Evolutionary conservation across 2,329 filamentous ascomycete genomes (phyloP).

Genomic region (Fusarium sp.): DNA sequence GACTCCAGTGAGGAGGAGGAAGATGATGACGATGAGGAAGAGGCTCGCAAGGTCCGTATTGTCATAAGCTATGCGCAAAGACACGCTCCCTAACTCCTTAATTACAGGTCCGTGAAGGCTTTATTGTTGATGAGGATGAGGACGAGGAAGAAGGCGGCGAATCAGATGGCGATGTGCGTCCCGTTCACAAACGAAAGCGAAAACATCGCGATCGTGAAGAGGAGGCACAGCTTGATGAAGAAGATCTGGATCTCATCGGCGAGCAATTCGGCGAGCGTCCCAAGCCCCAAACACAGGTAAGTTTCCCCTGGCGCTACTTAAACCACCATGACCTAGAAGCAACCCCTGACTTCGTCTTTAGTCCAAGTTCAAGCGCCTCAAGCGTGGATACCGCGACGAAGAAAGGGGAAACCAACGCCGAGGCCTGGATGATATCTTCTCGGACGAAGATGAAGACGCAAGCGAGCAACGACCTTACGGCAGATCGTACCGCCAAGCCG

Average conservation of each 20-base stretch:
- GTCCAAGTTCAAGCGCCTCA: slow-evolving; percentile 95
- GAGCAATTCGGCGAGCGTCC: slow-evolving; percentile 73
- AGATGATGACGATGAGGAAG: slow-evolving; percentile 90
- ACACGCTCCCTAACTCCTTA: slow-evolving; percentile 19
- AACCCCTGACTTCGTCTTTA: slow-evolving; percentile 46
- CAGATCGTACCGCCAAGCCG: slow-evolving; percentile 67
- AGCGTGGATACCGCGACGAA: slow-evolving; percentile 83
- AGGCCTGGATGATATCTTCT: slow-evolving; percentile 91
- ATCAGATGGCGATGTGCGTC: slow-evolving; percentile 60
- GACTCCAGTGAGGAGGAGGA: slow-evolving; percentile 94
- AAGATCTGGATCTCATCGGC: slow-evolving; percentile 94
- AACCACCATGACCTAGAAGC: neutral
- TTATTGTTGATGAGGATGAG: slow-evolving; percentile 93
- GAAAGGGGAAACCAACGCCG: slow-evolving; percentile 70
- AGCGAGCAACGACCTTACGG: slow-evolving; percentile 61
- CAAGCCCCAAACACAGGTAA: slow-evolving; percentile 74
- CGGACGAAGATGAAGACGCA: slow-evolving; percentile 86
- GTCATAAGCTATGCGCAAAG: neutral
- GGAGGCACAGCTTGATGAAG: slow-evolving; percentile 91
- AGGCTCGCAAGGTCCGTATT: slow-evolving; percentile 72
- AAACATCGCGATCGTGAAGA: slow-evolving; percentile 78
- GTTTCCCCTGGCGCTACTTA: slow-evolving; percentile 31
- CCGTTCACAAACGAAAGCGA: slow-evolving; percentile 75
- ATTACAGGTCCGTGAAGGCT: slow-evolving; percentile 83
- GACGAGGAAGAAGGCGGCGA: slow-evolving; percentile 76